Evolutionary conservation across 768 basidiomycete genomes (phyloP).

Genomic region (Kwoniella europaea): DNA sequence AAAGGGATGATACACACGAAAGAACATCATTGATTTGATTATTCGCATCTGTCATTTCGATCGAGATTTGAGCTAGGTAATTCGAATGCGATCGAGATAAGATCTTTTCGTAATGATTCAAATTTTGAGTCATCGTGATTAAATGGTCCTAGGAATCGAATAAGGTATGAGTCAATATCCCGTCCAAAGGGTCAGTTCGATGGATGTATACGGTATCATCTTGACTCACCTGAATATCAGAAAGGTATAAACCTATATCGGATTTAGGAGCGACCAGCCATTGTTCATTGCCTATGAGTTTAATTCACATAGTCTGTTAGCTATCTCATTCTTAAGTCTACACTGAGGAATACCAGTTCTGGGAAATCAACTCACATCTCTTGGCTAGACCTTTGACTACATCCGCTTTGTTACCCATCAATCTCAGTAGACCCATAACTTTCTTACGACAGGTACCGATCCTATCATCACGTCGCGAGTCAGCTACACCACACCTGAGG

Average conservation of each 20-base stretch:
- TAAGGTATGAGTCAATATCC: not conserved
- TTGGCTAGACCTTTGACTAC: slow-evolving; percentile 99
- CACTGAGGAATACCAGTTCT: no score
- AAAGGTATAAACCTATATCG: slow-evolving; percentile 93
- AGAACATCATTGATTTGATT: slow-evolving; percentile 99
- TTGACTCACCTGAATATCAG: slow-evolving; percentile 78
- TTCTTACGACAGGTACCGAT: slow-evolving; percentile 99
- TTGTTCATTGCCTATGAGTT: slow-evolving; percentile 69
- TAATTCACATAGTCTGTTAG: not conserved
- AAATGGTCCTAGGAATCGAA: slow-evolving; percentile 74
- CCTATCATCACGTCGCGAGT: slow-evolving; percentile 59
- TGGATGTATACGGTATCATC: no score
- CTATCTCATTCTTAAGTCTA: not conserved
- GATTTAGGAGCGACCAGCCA: slow-evolving; percentile 98
- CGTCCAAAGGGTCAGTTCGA: not conserved
- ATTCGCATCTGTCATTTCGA: slow-evolving; percentile 99
- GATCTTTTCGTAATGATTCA: slow-evolving; percentile 99
- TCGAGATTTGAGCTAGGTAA: slow-evolving; percentile 98
- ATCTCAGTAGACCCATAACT: slow-evolving; percentile 92
- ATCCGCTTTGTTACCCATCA: slow-evolving; percentile 99
- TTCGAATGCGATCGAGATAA: slow-evolving; percentile 98
- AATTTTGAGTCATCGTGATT: slow-evolving; percentile 99
- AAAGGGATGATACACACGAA: slow-evolving; percentile 60
- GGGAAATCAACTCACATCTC: slow-evolving; percentile 64
- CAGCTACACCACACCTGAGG: not conserved